Evolutionary conservation across 2,329 filamentous ascomycete species (phyloP), one percentile per base, ranked within the genome.

Genomic region (Sclerotinia borealis): DNA sequence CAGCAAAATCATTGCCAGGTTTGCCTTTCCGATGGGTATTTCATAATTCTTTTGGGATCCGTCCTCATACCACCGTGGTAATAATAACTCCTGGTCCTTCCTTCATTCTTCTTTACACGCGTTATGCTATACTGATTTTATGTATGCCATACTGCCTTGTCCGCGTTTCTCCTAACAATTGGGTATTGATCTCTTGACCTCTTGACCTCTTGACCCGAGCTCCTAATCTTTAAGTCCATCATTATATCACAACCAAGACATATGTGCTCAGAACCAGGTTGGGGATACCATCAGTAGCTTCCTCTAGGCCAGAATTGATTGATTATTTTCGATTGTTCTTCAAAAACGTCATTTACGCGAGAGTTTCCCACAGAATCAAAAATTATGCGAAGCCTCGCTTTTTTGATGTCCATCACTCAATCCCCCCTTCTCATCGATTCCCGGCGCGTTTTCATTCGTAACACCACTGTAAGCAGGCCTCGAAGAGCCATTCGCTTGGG

Each of bases 391-490:
- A 56, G 25, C 39, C 6, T 36, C 60, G 31, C 37, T 41, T 3
- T 56, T 56, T 31, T 34, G 43, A 13, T 62, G 50, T 13, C 39
- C 60, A 56, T 31, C 25, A 27, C 52, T 47, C 4, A 55, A n/a
- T 17, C 39, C 50, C 4, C 65, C 66, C 43, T 72, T 72, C 63
- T 72, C 70, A 45, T 72, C 70, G 54, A 73, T 63, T 15, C 63
- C 64, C 8, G 83, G 83, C 43, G 78, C 82, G 70, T 86, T 84
- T 73, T 85, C 84, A 63, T 85, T 82, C 49, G 84, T 86, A 29
- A 85, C 81, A 1, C 85, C 85, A 65, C 83, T 85, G 73, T 90
- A 92, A 17, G 85, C 86, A 34, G 88, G 85, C 70, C 92, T 81
- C 11, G 54, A 45, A 31, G 88, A 79, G 65, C 87, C 89, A 73